Conservation (phyloP, 495 filamentous ascomycete species). For the Ascobolus immersus region DNA sequence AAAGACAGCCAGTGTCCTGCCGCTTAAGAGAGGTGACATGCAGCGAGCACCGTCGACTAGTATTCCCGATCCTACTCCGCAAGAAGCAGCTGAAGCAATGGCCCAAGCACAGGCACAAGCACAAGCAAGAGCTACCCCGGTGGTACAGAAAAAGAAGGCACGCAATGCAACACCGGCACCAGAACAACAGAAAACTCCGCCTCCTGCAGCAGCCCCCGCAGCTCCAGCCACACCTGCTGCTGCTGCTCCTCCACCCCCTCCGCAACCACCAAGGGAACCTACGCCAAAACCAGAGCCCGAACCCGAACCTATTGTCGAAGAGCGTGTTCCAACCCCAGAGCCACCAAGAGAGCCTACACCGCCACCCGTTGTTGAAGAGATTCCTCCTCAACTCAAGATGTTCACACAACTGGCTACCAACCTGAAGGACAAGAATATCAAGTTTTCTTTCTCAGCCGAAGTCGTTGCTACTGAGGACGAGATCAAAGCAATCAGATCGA, state of each 20-base stretch:
- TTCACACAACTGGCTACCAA: slow-evolving; percentile 22
- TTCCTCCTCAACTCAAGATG: slow-evolving; percentile 6
- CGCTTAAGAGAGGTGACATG: too few relatives aligned
- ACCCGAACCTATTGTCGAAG: too few relatives aligned
- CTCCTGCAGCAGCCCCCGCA: neutral
- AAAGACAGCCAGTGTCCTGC: neutral
- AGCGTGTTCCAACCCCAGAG: slow-evolving; percentile 4
- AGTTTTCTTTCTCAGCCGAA: slow-evolving; percentile 30
- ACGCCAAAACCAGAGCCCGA: neutral
- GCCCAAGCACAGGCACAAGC: too few relatives aligned
- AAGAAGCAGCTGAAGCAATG: too few relatives aligned
- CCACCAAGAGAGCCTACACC: slow-evolving; percentile 2
- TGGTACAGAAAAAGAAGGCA: neutral
- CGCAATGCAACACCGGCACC: neutral
- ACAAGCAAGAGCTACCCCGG: neutral
- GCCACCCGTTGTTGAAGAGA: too few relatives aligned
- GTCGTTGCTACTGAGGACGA: slow-evolving; percentile 29
- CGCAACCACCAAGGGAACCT: neutral
- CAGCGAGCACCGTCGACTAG: too few relatives aligned
- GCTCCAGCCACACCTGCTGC: neutral
- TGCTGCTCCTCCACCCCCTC: neutral
- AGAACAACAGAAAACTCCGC: neutral
- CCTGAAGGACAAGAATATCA: slow-evolving; percentile 31
- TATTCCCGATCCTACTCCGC: too few relatives aligned
- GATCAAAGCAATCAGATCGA: slow-evolving; percentile 29